phyloP scores from a whole-genome alignment of 805 yeast genomes.

The Candida verbasci region DNA sequence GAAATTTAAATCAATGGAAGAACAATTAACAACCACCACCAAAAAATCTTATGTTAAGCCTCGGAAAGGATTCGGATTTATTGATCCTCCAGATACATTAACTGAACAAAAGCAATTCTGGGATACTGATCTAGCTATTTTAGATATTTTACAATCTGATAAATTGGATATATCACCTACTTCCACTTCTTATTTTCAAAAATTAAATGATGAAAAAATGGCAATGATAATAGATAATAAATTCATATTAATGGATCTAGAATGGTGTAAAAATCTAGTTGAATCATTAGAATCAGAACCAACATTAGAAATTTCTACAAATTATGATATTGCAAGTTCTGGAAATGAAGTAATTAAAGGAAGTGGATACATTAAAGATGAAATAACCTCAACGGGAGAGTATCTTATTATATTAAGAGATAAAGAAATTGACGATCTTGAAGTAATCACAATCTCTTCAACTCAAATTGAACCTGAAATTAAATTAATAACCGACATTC shows the following conservation, averaged over 20 bases:
- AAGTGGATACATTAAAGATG: constrained; percentile 19
- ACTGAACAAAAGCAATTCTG: constrained; percentile 10
- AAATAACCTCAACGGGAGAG: constrained; percentile 24
- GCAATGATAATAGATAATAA: constrained; percentile 7
- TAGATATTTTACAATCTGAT: constrained; percentile 15
- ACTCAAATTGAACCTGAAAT: not conserved
- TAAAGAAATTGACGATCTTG: constrained; percentile 10
- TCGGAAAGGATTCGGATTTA: constrained; percentile 25
- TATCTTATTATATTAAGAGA: constrained; percentile 17
- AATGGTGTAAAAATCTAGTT: constrained; percentile 14
- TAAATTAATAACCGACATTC: not conserved
- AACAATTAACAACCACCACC: not conserved
- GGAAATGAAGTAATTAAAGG: constrained; percentile 8
- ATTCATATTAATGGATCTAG: constrained; percentile 12
- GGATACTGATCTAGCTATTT: constrained; percentile 9
- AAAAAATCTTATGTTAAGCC: constrained; percentile 16
- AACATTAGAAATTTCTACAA: not conserved
- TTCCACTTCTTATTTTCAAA: constrained; percentile 5
- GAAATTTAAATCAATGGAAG: constrained; percentile 11
- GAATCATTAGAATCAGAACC: constrained; percentile 3
- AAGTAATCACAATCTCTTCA: constrained; percentile 12
- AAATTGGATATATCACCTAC: constrained; percentile 8
- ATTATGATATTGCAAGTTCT: constrained; percentile 8
- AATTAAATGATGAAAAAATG: constrained; percentile 6
- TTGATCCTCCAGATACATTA: constrained; percentile 13